Percentiles rank a stretch among this genome's conserved stretches.
These are phyloP conservation scores for Acorus gramineus DNA, from an alignment of 106 monocot genomes.

Conservation along the genomic window DNA sequence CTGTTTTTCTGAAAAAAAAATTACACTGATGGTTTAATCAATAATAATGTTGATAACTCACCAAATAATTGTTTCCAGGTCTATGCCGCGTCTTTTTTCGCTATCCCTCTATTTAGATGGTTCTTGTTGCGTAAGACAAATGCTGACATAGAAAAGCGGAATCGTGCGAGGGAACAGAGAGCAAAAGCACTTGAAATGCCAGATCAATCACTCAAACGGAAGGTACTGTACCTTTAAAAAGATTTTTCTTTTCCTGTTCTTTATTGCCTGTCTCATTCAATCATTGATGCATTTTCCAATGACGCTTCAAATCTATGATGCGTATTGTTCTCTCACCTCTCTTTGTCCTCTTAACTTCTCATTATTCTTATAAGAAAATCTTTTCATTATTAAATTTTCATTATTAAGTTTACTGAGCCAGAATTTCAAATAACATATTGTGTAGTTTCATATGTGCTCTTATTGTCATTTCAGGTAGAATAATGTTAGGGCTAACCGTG, in stretches of 20 bases:
- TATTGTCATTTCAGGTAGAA: no score
- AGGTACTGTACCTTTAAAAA: constrained; percentile 36
- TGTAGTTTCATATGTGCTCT: no score
- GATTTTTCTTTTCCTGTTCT: neutral
- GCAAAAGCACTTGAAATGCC: constrained; percentile 62
- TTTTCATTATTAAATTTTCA: no score
- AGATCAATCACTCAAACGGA: constrained; percentile 44
- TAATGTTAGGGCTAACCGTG: no score
- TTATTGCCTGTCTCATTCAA: neutral
- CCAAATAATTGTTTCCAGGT: constrained; percentile 25
- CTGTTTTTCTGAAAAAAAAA: no score
- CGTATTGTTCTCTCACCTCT: no score
- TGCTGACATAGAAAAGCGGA: constrained; percentile 51
- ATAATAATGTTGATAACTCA: neutral
- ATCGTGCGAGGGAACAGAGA: constrained; percentile 55
- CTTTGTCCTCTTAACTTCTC: no score
- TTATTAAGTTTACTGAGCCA: no score
- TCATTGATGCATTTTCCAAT: neutral
- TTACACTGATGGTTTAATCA: neutral
- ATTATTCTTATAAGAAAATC: no score
- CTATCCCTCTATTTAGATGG: constrained; percentile 83
- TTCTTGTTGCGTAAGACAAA: constrained; percentile 55
- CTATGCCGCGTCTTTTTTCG: constrained; percentile 94
- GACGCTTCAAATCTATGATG: no score
- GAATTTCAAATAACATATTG: no score